Base-by-base conservation (phyloP, 352 stramenopile genomes). In the Paralagenidium karlingii region DNA sequence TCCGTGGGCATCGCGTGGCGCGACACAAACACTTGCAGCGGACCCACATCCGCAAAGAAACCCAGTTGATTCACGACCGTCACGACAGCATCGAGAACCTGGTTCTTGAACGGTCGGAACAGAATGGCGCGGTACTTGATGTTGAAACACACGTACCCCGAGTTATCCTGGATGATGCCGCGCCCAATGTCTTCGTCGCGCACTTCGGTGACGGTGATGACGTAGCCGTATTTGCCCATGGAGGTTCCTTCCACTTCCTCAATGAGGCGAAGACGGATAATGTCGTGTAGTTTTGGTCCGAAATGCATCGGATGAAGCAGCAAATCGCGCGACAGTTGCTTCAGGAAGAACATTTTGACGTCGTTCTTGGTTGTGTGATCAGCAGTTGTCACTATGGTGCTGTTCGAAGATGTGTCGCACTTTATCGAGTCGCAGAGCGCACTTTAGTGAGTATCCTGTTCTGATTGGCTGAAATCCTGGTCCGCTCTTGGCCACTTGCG, bases 121-220 rank as follows among this genome's bases (percentile, higher is more conserved):
- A 98, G 64, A 33, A 98, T 93, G 19, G 94, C 94, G 32, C 87
- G 86, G 59, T 98, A 98, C 49, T 91, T 89, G 51, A 96, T 95
- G 40, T 95, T 88, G 58, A 97, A 97, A 31, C 94, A 94, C 19
- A 97, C 91, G 59, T 95, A 94, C 24, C 93, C 94, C 22, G 91
- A 97, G 62, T 96, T 96, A 63, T 98, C 96, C 66, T 98, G 92
- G 62, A 98, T 98, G 54, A 97, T 88, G 33, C 92, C 93, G 46
- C 89, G 93, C 62, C 85, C 86, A 47, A 98, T 97, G 62, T 98
- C 84, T 39, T 97, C 85, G 69, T 98, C 89, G 24, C 78, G 80
- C 45, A 98, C 90, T 44, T 97, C 84, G 38, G 94, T 97, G 36
- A 98, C 90, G 44, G 94, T 97, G 45, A 98, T 96, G 19, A 98